phyloP scores from a whole-genome alignment of 2,329 filamentous ascomycete genomes.

The Corniculantispora saksenae region DNA sequence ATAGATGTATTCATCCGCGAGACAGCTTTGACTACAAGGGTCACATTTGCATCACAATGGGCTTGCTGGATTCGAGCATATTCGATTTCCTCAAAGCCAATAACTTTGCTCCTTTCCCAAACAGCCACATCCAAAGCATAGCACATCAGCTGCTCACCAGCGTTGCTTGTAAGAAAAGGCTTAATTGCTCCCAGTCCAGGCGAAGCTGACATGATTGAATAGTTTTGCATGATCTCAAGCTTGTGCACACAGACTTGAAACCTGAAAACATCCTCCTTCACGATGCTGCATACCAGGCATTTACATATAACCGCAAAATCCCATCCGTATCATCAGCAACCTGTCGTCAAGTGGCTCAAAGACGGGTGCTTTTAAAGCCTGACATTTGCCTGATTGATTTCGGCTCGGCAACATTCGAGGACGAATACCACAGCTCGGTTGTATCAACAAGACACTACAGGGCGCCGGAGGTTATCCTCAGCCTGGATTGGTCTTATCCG shows the following conservation, averaged over 20 bases:
- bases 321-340: conserved; percentile 65
- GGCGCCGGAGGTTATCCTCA: conserved; percentile 70
- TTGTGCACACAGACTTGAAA: conserved; percentile 86
- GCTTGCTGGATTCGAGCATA: conserved; percentile 17
- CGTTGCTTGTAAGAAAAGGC: conserved; percentile 18
- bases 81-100: conserved; percentile 19
- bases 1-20: conserved; percentile 16
- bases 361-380: conserved; percentile 65
- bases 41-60: conserved; percentile 20
- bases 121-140: conserved; percentile 19
- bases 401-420: conserved; percentile 71
- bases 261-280: conserved; percentile 71
- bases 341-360: conserved; percentile 62
- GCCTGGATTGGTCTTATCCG: conserved; percentile 69
- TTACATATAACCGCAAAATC: conserved; percentile 70
- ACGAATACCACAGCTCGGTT: conserved; percentile 72
- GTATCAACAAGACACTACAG: conserved; percentile 71
- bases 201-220: conserved; percentile 21
- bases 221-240: conserved; percentile 95
- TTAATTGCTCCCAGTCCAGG: background rate
- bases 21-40: conserved; percentile 21
- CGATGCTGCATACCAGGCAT: conserved; percentile 66
- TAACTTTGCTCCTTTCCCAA: conserved; percentile 18
- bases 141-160: conserved; percentile 20
- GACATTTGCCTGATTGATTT: conserved; percentile 73